Base-by-base conservation (phyloP, 768 basidiomycete species). In the Solioccasus polychromus region DNA sequence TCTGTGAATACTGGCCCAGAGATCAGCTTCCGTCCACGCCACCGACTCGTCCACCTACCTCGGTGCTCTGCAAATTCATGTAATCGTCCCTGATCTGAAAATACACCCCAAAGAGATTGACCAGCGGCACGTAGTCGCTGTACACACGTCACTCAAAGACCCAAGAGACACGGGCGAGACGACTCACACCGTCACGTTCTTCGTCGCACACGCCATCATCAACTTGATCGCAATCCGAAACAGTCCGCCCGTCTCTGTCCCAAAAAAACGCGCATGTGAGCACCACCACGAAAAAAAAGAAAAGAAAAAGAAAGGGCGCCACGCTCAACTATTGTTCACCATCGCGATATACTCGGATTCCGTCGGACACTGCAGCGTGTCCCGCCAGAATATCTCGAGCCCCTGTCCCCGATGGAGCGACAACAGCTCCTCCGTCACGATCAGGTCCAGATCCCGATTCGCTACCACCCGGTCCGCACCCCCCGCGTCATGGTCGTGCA, bases 11-110 rank as follows among this genome's bases (percentile, higher is more conserved):
- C 85, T 88, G 15, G 15, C 26, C 18, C 1, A 24, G 25, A 23
- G 4, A 31, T 53, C 12, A 48, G 32, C 3, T 20, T 20, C 28
- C 3, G 8, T 28, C 9, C 2, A n/a, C 12, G 23, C 24, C 14
- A 8, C 14, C 5, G 17, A 30, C n/a, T 20, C 2, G 15, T 4
- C 10, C 26, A 34, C 15, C n/a, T 55, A 92, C 92, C 74, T 93
- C 82, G 15, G 78, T 77, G 38, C 88, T 91, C 58, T 94, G 85
- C 20, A 97, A 70, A 57, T 97, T 97, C 88, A 95, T 92, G 36
- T 93, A 88, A 63, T 97, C 95, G 56, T 98, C 95, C n/a, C 93
- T 72, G 54, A 98, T 94, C 63, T 98, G 95, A 65, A 92, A 96
- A 58, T 83, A 88, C n/a, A 96, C 80, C 3, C 94, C 92, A 49